Conservation (phyloP, 1,284 basidiomycete genomes). For the Cystobasidiaceae sp. region DNA sequence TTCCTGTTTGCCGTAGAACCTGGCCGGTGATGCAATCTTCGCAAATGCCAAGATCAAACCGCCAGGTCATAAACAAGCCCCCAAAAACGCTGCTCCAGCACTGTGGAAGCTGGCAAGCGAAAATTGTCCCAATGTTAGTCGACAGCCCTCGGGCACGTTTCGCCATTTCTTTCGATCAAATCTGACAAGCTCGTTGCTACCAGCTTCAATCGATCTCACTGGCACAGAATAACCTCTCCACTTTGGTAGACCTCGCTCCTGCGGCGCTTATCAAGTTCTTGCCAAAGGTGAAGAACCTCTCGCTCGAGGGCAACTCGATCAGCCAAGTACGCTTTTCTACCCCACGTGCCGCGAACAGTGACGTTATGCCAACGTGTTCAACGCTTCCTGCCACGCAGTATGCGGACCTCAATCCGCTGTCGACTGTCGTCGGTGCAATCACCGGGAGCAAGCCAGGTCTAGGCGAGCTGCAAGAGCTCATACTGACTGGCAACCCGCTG, state of each 20-base stretch:
- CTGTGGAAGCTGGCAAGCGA: constrained; percentile 77
- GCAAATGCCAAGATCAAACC: constrained; percentile 60
- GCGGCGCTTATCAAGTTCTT: constrained; percentile 59
- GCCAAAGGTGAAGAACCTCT: constrained; percentile 69
- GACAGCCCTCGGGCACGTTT: background rate
- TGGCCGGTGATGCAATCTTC: constrained; percentile 67
- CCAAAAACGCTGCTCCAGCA: constrained; percentile 64
- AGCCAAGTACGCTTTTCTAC: constrained; percentile 54
- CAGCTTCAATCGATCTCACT: constrained; percentile 73
- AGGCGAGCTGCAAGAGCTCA: constrained; percentile 63
- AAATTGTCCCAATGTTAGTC: constrained; percentile 64
- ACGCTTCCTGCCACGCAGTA: background rate
- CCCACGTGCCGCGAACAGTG: constrained; percentile 51
- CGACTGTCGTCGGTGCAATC: constrained; percentile 22
- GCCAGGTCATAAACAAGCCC: constrained; percentile 60
- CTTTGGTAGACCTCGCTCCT: constrained; percentile 53
- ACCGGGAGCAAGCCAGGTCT: constrained; percentile 45
- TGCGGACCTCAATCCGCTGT: constrained; percentile 26
- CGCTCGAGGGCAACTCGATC: constrained; percentile 68
- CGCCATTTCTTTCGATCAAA: background rate
- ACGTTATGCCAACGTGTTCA: constrained; percentile 48
- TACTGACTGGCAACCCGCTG: constrained; percentile 74
- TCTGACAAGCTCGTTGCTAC: background rate
- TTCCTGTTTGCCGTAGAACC: no score
- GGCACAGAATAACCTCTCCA: constrained; percentile 56